Base-by-base conservation (phyloP, 108 stramenopile species). In the Cyclotella distinguenda region DNA sequence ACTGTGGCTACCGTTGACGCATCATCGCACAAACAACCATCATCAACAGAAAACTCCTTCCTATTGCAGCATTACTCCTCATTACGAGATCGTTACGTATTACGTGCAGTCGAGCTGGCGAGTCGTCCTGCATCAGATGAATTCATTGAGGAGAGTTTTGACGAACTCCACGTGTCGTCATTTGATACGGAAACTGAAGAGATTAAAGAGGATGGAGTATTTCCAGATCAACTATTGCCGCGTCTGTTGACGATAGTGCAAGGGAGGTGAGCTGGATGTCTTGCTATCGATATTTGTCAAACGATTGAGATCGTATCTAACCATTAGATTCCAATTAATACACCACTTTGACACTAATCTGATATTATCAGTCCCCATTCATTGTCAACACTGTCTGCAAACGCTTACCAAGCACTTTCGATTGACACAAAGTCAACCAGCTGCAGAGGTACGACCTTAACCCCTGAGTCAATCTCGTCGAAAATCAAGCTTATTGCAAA, bases 401-500 rank as follows among this genome's bases (percentile, higher is more conserved):
- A 35, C 44, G 81, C 81, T 23, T 45, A 66, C n/a, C 39, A 59
- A 1, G 60, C 77, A 33, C 60, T 85, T 22, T 59, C 79, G 22
- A 16, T 34, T 0, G 60, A 69, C 57, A 62, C 62, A 16, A 69
- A 68, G 13, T 53, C 60, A 15, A 43, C 39, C 35, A 46, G 54
- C 39, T 32, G n/a, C n/a, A n/a, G n/a, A n/a, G n/a, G n/a, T n/a
- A n/a, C n/a, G n/a, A n/a, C 49, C 19, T 80, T 86, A 38, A 64
- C 82, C 1, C 12, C 60, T 21, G 82, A 83, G 32, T 30, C 69
- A 19, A 73, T 89, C n/a, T 53, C 75, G 19, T 68, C 76, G 34
- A 89, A 86, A 66, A 82, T 89, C 66, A 86, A 86, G 60, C 34
- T 85, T 11, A 18, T 89, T 44, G 83, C 88, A 7, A 58, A 79